Base-by-base conservation (phyloP, 805 yeast genomes). In the Kuraishia floccosa region DNA sequence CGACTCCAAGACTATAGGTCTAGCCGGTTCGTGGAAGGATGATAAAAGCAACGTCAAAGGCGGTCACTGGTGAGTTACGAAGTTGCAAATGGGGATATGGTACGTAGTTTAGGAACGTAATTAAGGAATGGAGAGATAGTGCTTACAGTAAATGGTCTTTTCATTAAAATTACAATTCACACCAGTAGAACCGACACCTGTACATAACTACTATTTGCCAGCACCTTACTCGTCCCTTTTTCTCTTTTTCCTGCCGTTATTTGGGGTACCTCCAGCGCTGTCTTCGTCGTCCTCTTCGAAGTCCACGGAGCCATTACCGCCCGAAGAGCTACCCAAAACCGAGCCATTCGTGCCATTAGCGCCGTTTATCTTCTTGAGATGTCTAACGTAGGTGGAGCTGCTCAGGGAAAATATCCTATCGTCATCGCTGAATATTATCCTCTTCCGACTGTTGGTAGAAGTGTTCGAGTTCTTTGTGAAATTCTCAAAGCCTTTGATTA, bases 401-500 rank as follows among this genome's bases (percentile, higher is more conserved):
- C 89, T 76, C 47, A 81, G 56, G 22, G 87, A 76, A 53, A 85
- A 85, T 4, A 85, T 70, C 29, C 93, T 72, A 44, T 85, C 96
- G 22, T 78, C 81, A 38, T 82, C 89, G 0, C 75, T 60, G 56
- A 69, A 68, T 31, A 63, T 49, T 36, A 68, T 57, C 54, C 72
- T 62, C 46, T 67, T 64, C 53, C 60, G 62, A 4, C 22, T 17
- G 24, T 32, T 34, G 34, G 45, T 49, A n/a, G 64, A 43, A 1
- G 46, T 26, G n/a, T n/a, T n/a, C 3, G 56, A 45, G 17, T 58
- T 53, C 40, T 79, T 81, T 30, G 77, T 64, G 46, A 82, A 80
- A 42, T 73, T 79, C 30, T 87, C 96, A 44, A 86, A 87, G 2
- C 97, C 97, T 39, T 80, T 79, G n/a, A 85, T 80, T 17, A 89